Percentiles rank a stretch among this genome's conserved stretches.
Evolutionary conservation across 1,284 basidiomycete genomes (phyloP).

Genomic region (Prillingera fragicola): DNA sequence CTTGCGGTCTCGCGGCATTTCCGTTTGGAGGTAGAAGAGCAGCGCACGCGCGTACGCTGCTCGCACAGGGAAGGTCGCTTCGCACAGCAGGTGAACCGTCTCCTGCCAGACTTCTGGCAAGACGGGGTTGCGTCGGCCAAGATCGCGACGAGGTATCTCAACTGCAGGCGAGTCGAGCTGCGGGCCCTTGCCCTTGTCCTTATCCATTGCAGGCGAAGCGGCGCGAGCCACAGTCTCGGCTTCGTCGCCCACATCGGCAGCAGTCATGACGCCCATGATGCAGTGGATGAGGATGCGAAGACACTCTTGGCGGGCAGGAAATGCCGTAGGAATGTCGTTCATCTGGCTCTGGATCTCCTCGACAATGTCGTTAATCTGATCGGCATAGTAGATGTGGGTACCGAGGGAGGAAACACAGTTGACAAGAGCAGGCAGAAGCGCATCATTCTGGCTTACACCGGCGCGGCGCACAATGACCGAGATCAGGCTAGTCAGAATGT

Average conservation of each 20-base stretch:
- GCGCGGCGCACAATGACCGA: constrained; percentile 68
- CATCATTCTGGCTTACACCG: constrained; percentile 60
- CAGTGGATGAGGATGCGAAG: constrained; percentile 53
- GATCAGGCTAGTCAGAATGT: constrained; percentile 73
- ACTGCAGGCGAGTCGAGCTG: constrained; percentile 25
- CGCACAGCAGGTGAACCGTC: constrained; percentile 73
- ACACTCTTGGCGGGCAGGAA: constrained; percentile 59
- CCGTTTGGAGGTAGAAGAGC: constrained; percentile 64
- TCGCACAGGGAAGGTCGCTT: constrained; percentile 65
- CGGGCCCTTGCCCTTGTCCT: constrained; percentile 36
- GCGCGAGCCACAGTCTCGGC: constrained; percentile 18
- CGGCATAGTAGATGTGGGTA: constrained; percentile 88
- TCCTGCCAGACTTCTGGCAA: constrained; percentile 82
- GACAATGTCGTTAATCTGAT: constrained; percentile 90
- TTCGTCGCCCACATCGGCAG: constrained; percentile 34
- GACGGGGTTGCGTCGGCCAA: constrained; percentile 60
- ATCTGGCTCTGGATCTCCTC: constrained; percentile 76
- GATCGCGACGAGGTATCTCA: constrained; percentile 20
- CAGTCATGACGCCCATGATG: constrained; percentile 38
- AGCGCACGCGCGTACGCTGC: constrained; percentile 69
- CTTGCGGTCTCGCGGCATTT: constrained; percentile 55
- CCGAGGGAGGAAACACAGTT: constrained; percentile 71
- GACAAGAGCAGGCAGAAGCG: constrained; percentile 65
- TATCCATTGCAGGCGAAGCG: constrained; percentile 2
- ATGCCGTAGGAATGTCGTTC: constrained; percentile 47